A percentile compares a stretch with the other conserved stretches of the same genome.
These are phyloP conservation scores for Ananas comosus DNA, from an alignment of 176 grass and related monocot genomes.

Conservation along the genomic window DNA sequence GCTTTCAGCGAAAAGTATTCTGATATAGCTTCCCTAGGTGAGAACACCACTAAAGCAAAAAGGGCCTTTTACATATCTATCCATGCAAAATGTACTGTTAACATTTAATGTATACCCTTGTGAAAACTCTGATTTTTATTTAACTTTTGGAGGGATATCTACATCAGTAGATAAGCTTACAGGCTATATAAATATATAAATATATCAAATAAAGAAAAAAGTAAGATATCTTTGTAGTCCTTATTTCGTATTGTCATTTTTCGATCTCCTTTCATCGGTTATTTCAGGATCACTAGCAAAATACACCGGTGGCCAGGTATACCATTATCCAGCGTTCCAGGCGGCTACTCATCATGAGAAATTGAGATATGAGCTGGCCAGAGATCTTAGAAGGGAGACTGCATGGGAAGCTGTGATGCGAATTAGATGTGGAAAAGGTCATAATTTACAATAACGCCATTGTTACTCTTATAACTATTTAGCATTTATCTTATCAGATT, in stretches of 20 bases:
- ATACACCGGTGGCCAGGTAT: constrained; percentile 98
- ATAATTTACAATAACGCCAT: constrained; percentile 1
- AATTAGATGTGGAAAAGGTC: constrained; percentile 98
- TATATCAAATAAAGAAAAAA: too few relatives aligned
- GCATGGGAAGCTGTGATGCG: constrained; percentile 99
- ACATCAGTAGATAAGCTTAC: too few relatives aligned
- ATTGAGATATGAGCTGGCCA: constrained; percentile 68
- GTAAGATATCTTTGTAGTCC: neutral
- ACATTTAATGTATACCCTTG: too few relatives aligned
- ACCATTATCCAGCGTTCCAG: constrained; percentile 75
- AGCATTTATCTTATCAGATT: neutral
- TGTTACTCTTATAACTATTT: neutral
- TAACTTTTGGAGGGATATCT: too few relatives aligned
- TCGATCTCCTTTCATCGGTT: constrained; percentile 8
- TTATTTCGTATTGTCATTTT: constrained; percentile 1
- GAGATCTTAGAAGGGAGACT: constrained; percentile 83
- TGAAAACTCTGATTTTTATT: too few relatives aligned
- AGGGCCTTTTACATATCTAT: too few relatives aligned
- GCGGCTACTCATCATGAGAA: constrained; percentile 61
- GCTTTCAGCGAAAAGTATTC: constrained; percentile 80
- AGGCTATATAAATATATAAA: too few relatives aligned
- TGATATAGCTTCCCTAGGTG: constrained; percentile 91
- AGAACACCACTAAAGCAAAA: constrained; percentile 11
- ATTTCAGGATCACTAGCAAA: constrained; percentile 67
- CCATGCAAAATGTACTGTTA: too few relatives aligned